A percentile compares a stretch with the other conserved stretches of the same genome.
These are phyloP conservation scores for Tuber calosporum DNA, from an alignment of 495 filamentous ascomycete species.

Conservation along the genomic window DNA sequence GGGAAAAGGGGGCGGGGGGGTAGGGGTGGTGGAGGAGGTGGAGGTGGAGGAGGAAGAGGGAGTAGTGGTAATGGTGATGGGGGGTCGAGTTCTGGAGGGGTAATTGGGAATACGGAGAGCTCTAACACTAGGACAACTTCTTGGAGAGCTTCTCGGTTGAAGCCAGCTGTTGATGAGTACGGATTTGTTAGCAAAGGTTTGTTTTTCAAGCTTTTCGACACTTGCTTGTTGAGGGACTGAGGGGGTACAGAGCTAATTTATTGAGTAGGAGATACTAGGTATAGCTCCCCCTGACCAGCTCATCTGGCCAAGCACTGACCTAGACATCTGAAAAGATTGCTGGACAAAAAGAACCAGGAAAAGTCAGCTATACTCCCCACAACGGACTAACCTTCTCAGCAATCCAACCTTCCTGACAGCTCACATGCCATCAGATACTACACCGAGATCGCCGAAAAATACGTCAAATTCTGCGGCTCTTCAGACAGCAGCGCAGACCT, in stretches of 20 bases:
- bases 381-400: not conserved
- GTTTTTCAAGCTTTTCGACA: conserved; percentile 7
- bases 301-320: not conserved
- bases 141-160: conserved; percentile 29
- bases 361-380: conserved; percentile 17
- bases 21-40: conserved; percentile 1
- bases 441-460: conserved; percentile 73
- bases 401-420: not conserved
- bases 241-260: conserved; percentile 16
- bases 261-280: conserved; percentile 39
- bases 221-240: not conserved
- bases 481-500: conserved; percentile 60
- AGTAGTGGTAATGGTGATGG: conserved; percentile 3
- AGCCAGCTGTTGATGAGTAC: conserved; percentile 34
- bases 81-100: not conserved
- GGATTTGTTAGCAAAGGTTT: conserved; percentile 41
- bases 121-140: conserved; percentile 17
- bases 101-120: not conserved
- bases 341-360: conserved; percentile 38
- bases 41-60: conserved; percentile 8
- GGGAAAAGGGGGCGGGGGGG: not conserved
- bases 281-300: not conserved
- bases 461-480: conserved; percentile 74
- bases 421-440: conserved; percentile 55
- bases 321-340: conserved; percentile 16